phyloP scores from a whole-genome alignment of 2,329 filamentous ascomycete species.

The Emydomyces testavorans region DNA sequence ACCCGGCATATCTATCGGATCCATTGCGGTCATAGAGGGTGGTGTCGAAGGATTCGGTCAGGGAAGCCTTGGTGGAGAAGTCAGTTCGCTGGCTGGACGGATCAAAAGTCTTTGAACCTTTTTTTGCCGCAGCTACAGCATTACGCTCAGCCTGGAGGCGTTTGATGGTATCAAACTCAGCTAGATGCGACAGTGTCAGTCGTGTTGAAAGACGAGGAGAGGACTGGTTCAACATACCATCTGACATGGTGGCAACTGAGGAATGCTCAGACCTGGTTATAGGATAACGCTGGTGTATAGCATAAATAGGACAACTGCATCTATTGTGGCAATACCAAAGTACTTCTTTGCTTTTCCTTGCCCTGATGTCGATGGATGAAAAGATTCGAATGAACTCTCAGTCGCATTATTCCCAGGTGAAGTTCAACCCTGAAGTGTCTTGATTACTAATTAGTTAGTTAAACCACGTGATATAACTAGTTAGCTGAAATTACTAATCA shows the following conservation, averaged over 20 bases:
- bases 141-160: slow-evolving; percentile 90
- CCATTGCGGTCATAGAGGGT: slow-evolving; percentile 72
- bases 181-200: slow-evolving; percentile 31
- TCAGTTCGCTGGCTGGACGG: slow-evolving; percentile 69
- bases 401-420: not conserved
- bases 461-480: not conserved
- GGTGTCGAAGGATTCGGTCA: slow-evolving; percentile 77
- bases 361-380: not conserved
- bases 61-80: slow-evolving; percentile 75
- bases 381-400: not conserved
- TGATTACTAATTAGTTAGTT: not conserved
- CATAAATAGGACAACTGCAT: slow-evolving; percentile 21
- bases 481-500: too few relatives aligned
- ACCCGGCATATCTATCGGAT: slow-evolving; percentile 73
- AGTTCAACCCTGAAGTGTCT: not conserved
- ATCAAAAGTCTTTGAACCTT: slow-evolving; percentile 71
- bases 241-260: slow-evolving; percentile 32
- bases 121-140: slow-evolving; percentile 62
- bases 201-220: slow-evolving; percentile 6
- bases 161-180: slow-evolving; percentile 78
- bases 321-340: slow-evolving; percentile 25
- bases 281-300: slow-evolving; percentile 22
- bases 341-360: not conserved
- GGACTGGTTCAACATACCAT: slow-evolving; percentile 26
- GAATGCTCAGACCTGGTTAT: slow-evolving; percentile 20